Evolutionary conservation across 2,329 filamentous ascomycete species (phyloP), one percentile per base, ranked within the genome.

Genomic region (Mycogone perniciosa): DNA sequence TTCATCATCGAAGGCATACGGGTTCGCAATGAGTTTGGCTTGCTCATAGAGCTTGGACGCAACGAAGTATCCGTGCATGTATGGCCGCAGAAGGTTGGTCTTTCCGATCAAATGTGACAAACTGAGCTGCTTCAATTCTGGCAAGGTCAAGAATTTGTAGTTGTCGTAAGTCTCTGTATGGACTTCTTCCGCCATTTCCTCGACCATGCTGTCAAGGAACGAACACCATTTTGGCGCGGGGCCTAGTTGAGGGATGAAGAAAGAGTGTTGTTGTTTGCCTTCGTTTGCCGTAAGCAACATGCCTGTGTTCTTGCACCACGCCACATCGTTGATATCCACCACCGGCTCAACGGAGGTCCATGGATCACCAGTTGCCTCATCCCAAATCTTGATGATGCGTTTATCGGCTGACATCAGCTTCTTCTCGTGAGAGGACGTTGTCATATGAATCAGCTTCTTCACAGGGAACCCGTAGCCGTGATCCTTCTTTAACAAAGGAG

Each of bases 1-100:
- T 68, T 97, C 89, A 62, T 97, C 89, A 65, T 96, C 89, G 79
- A 88, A 95, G 47, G 95, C 80, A 64, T 95, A 95, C 0, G 93
- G 93, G 69, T 97, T 96, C 45, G 88, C 86, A 61, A 97, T 96
- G 54, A 99, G 74, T 50, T 88, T 79, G 13, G 93, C 93, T 67
- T 99, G 91, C 65, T 99, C 95, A 67, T 99, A 97, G 29, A 99
- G 72, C 63, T 91, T 89, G 61, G 95, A 92, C 34, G 88, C 89
- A 44, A 99, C 91, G 71, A 99, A 99, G 76, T 93, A 97, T 60
- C 93, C 95, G 67, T 99, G 93, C 95, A 99, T 99, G 66, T 99
- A 99, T 40, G 93, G 93, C 41, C 92, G 81, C 38, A 99, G 75
- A 20, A 97, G 74, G 63, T 88, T 93, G 30, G 90, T 95, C 60